Evolutionary conservation across 208 protist species (phyloP), one percentile per base, ranked within the genome.

Genomic region (Trypanosoma grayi): DNA sequence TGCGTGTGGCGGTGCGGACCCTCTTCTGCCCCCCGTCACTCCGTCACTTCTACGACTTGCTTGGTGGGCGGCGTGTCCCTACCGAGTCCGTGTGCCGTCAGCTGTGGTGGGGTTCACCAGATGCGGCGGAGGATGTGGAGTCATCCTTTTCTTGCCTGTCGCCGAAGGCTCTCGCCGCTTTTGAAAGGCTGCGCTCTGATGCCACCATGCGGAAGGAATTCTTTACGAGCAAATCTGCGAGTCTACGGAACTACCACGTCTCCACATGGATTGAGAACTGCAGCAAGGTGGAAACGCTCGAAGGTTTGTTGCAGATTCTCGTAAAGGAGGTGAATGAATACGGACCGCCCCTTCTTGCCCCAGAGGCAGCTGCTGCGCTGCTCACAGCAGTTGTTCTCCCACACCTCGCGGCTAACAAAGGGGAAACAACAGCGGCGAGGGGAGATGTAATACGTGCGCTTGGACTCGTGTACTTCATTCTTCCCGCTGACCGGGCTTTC

Each of bases 201-300:
- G 14, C 45, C 20, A 25, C 37, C 24, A 18, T 37, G 34, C 22
- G 45, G 30, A 39, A 22, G 5, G 48, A 51, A 3, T 72, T 72
- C 18, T 37, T 66, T 34, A 25, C 24, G 14, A 27, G 30, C 22
- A 76, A 76, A 31, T 27, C 64, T 22, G 30, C 22, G 0, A 61
- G 64, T 37, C 40, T 75, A 52, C 73, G 70, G 33, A 92, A 92
- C 64, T 92, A 87, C 45, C 75, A 87, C 53, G 57, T 75, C 47
- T 83, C 84, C 16, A 63, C 81, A n/a, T 85, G 79, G 62, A 67
- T 86, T 39, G 84, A 87, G 59, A 69, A 68, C 4, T 60, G 73
- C 16, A 77, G 73, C 40, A 53, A 64, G 5, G 65, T 75, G 47
- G 60, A 73, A 52, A 31, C 60, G n/a, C 56, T 78, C 13, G 37